These are phyloP conservation scores for Metarhizium humberi DNA, from an alignment of 2,329 filamentous ascomycete genomes.

Conservation along the genomic window DNA sequence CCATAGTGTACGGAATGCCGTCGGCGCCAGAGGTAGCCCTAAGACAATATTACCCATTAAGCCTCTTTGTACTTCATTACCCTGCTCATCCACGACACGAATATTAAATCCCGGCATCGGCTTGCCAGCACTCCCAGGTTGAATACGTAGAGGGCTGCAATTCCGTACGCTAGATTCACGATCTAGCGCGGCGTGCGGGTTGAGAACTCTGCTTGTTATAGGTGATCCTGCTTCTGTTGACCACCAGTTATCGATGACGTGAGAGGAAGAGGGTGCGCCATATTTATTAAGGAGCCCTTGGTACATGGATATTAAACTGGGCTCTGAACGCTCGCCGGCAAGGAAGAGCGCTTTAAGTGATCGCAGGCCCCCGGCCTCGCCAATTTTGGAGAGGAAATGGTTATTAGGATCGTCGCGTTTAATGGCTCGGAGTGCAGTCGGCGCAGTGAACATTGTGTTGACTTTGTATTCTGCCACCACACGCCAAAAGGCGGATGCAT, in stretches of 20 bases:
- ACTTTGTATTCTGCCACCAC: conserved; percentile 78
- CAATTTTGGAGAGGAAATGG: conserved; percentile 51
- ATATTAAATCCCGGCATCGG: conserved; percentile 89
- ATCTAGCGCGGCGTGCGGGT: no score
- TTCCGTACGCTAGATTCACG: no score
- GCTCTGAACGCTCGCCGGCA: conserved; percentile 83
- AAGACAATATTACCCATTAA: conserved; percentile 89
- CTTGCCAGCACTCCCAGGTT: conserved; percentile 81
- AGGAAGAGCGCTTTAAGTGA: conserved; percentile 69
- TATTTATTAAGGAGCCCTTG: conserved; percentile 61
- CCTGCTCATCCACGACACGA: conserved; percentile 71
- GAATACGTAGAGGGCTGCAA: conserved; percentile 37
- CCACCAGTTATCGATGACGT: conserved; percentile 53
- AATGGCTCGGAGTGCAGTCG: conserved; percentile 79
- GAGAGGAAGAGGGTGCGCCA: conserved; percentile 40
- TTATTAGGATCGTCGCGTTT: conserved; percentile 76
- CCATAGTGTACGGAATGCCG: conserved; percentile 80
- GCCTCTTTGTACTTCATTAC: conserved; percentile 59
- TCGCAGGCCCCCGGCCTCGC: conserved; percentile 58
- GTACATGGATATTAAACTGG: conserved; percentile 73
- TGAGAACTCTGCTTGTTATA: conserved; percentile 33
- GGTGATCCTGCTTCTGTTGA: conserved; percentile 50
- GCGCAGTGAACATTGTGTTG: conserved; percentile 76
- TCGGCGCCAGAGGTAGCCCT: conserved; percentile 71
- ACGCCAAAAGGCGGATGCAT: conserved; percentile 82